Evolutionary conservation across 2,329 filamentous ascomycete genomes (phyloP).

Genomic region (Elsinoe perseae): DNA sequence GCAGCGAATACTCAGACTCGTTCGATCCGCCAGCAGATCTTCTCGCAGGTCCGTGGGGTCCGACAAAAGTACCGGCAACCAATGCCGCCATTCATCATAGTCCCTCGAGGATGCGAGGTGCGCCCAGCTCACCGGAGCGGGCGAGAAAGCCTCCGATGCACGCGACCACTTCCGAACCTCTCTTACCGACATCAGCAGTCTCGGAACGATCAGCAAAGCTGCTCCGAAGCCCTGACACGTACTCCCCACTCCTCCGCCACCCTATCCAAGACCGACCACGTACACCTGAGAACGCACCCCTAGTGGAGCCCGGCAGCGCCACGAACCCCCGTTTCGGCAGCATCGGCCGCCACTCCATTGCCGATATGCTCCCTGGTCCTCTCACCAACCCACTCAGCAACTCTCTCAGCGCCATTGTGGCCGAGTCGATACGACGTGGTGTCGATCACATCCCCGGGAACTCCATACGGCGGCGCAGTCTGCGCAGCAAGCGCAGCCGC

Average conservation of each 20-base stretch:
- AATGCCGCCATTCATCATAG: conserved; percentile 27
- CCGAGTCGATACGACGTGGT: conserved; percentile 55
- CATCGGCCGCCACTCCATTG: conserved; percentile 42
- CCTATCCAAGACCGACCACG: conserved; percentile 23
- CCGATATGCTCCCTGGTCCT: conserved; percentile 50
- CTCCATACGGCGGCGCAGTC: conserved; percentile 3
- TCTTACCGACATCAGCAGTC: conserved; percentile 23
- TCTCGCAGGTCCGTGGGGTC: conserved; percentile 10
- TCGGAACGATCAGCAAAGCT: conserved; percentile 21
- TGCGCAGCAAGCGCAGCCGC: conserved; percentile 9
- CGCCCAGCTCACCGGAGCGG: conserved; percentile 18
- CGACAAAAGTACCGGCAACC: conserved; percentile 21
- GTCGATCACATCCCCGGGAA: conserved; percentile 29
- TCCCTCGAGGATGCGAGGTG: conserved; percentile 21
- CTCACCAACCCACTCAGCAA: conserved; percentile 54
- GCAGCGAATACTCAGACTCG: background rate
- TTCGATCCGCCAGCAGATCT: conserved; percentile 15
- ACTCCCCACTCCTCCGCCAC: conserved; percentile 16
- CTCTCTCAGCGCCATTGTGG: conserved; percentile 55
- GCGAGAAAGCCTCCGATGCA: conserved; percentile 25
- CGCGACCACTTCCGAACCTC: conserved; percentile 31
- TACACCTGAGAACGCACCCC: conserved; percentile 7
- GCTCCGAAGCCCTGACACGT: conserved; percentile 14
- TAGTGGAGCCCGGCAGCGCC: conserved; percentile 21
- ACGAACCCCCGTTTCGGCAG: conserved; percentile 24